Conservation (phyloP, 192 early-diverging fungal species). For the Coemansia sp. region DNA sequence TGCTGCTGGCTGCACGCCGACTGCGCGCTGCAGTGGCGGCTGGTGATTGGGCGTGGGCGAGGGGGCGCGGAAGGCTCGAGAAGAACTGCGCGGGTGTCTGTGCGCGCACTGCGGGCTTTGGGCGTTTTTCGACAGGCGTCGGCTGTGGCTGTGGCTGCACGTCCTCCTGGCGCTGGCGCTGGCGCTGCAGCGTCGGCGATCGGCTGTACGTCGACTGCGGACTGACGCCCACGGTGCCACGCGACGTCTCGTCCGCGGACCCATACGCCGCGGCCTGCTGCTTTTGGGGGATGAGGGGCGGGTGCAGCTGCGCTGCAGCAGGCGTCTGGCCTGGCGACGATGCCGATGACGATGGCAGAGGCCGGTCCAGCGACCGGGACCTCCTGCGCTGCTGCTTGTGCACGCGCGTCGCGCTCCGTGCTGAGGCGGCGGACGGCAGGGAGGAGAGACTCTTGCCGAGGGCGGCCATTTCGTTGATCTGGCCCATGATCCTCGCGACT, state of each 20-base stretch:
- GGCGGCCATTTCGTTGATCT: slow-evolving; percentile 10
- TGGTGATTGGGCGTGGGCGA: background rate
- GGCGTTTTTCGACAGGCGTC: background rate
- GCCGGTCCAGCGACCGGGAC: slow-evolving; percentile 11
- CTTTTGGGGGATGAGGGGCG: background rate
- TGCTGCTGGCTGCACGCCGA: background rate
- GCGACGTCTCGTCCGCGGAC: slow-evolving; percentile 32
- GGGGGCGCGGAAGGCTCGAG: slow-evolving; percentile 11
- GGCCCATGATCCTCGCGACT: slow-evolving; percentile 19
- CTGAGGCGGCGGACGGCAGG: background rate
- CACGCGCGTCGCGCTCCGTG: too few species aligned
- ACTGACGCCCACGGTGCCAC: slow-evolving; percentile 20
- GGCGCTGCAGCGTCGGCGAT: slow-evolving; percentile 24
- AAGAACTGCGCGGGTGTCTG: slow-evolving; percentile 18
- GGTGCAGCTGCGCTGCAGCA: background rate
- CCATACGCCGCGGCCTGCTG: slow-evolving; percentile 1
- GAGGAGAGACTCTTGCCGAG: background rate
- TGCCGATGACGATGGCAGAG: too few species aligned
- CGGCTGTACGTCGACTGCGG: slow-evolving; percentile 15
- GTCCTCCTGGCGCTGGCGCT: slow-evolving; percentile 1
- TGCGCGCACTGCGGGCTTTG: too few species aligned
- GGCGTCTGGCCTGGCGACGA: too few species aligned
- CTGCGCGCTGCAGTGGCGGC: too few species aligned
- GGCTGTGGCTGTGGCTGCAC: too few species aligned
- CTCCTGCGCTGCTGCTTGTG: background rate